These are phyloP conservation scores for Teunomyces barrocoloradensis DNA, from an alignment of 805 yeast genomes.

Conservation along the genomic window DNA sequence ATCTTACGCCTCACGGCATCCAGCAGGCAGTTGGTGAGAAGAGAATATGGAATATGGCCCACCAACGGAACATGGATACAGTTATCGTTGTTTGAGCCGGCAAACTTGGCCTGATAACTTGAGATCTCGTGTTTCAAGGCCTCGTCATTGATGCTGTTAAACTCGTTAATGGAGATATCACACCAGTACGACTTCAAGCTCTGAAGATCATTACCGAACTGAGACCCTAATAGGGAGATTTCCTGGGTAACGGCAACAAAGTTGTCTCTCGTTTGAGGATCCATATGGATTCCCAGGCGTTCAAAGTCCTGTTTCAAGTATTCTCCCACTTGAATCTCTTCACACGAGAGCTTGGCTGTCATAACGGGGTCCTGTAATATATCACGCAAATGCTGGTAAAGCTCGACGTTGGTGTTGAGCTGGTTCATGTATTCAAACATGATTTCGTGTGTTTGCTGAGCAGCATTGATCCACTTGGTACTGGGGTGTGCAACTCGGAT, in stretches of 20 bases:
- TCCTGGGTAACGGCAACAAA: slow-evolving; percentile 79
- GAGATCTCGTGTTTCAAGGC: slow-evolving; percentile 24
- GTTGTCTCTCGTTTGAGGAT: slow-evolving; percentile 55
- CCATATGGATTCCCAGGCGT: slow-evolving; percentile 85
- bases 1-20: slow-evolving; percentile 59
- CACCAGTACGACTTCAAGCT: slow-evolving; percentile 35
- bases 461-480: slow-evolving; percentile 64
- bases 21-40: slow-evolving; percentile 57
- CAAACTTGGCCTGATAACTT: slow-evolving; percentile 24
- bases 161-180: slow-evolving; percentile 30
- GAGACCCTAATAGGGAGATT: slow-evolving; percentile 78
- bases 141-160: slow-evolving; percentile 21
- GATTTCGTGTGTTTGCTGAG: slow-evolving; percentile 82
- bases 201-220: slow-evolving; percentile 55
- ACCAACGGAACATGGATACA: slow-evolving; percentile 35
- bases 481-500: slow-evolving; percentile 86
- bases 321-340: slow-evolving; percentile 80
- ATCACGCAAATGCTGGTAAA: slow-evolving; percentile 58
- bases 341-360: slow-evolving; percentile 47
- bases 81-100: slow-evolving; percentile 8
- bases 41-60: slow-evolving; percentile 63
- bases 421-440: slow-evolving; percentile 94
- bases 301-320: slow-evolving; percentile 81
- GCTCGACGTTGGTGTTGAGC: slow-evolving; percentile 75
- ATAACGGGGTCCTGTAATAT: slow-evolving; percentile 46